These are phyloP conservation scores for Catharanthus roseus DNA, from an alignment of 257 asterid species.

Conservation along the genomic window DNA sequence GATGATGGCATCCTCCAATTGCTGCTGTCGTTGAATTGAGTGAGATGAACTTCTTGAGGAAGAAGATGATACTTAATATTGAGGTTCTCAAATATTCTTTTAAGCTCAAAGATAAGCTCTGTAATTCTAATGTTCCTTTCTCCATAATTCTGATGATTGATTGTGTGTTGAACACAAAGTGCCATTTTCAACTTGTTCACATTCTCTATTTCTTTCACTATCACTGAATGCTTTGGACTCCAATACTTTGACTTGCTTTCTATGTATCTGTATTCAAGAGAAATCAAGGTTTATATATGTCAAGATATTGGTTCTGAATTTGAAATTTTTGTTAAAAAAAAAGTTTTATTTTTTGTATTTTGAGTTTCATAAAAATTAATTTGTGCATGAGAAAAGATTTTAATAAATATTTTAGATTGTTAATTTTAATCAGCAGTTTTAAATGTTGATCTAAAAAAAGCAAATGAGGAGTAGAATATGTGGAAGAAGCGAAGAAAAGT, in stretches of 20 bases:
- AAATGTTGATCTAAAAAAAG: too few relatives aligned
- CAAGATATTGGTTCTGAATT: too few relatives aligned
- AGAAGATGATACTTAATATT: conserved; percentile 45
- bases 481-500: neutral
- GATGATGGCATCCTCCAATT: neutral
- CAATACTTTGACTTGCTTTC: conserved; percentile 67
- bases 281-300: too few relatives aligned
- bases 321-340: too few relatives aligned
- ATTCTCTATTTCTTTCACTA: conserved; percentile 50
- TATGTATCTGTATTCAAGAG: conserved; percentile 34
- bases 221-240: conserved; percentile 51
- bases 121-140: conserved; percentile 43
- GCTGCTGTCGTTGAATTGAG: conserved; percentile 19
- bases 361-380: too few relatives aligned
- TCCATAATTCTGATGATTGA: conserved; percentile 52
- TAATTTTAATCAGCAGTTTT: too few relatives aligned
- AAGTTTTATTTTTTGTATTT: too few relatives aligned
- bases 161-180: conserved; percentile 45
- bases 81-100: conserved; percentile 48
- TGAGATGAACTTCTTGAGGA: conserved; percentile 54
- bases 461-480: neutral
- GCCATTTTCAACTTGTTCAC: conserved; percentile 48
- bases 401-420: too few relatives aligned
- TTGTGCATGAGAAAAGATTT: too few relatives aligned
- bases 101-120: conserved; percentile 48